Percentiles rank a stretch among this genome's conserved stretches.
Conservation (phyloP, 345 rosid species). For the Lagerstroemia speciosa region DNA sequence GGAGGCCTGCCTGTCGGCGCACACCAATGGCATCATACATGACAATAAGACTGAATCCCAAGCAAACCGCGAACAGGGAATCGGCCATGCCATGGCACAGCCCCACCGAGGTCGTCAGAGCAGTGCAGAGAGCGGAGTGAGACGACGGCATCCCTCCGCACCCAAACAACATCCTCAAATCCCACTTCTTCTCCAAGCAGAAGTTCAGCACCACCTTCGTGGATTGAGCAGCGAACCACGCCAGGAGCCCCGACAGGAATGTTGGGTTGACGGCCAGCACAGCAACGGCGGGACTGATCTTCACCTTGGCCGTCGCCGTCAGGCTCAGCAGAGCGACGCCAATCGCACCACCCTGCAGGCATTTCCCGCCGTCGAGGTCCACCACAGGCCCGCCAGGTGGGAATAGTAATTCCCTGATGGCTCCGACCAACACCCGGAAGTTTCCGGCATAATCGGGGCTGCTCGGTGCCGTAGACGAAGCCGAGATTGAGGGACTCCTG, state of each 20-base stretch:
- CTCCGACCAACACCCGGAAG: not conserved
- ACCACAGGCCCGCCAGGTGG: not conserved
- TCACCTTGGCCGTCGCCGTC: slow-evolving; percentile 56
- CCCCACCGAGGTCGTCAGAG: slow-evolving; percentile 89
- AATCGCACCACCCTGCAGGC: slow-evolving; percentile 44
- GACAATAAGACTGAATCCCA: slow-evolving; percentile 87
- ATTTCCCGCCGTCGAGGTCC: slow-evolving; percentile 14
- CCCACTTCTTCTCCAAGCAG: slow-evolving; percentile 76
- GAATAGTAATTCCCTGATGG: not conserved
- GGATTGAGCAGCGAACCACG: slow-evolving; percentile 75
- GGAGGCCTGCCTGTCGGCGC: slow-evolving; percentile 95
- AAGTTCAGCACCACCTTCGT: slow-evolving; percentile 62
- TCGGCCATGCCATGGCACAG: slow-evolving; percentile 84
- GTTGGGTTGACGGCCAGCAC: slow-evolving; percentile 78
- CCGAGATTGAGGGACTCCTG: not conserved
- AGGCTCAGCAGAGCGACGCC: slow-evolving; percentile 63
- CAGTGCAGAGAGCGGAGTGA: slow-evolving; percentile 80
- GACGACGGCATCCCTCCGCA: slow-evolving; percentile 97
- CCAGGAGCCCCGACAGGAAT: slow-evolving; percentile 63
- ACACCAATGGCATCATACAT: slow-evolving; percentile 99
- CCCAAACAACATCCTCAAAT: slow-evolving; percentile 56
- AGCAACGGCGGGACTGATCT: slow-evolving; percentile 69
- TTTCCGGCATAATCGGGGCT: not conserved
- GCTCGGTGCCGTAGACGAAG: not conserved
- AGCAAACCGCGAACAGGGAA: slow-evolving; percentile 83